These are phyloP conservation scores for Dianthus caryophyllus DNA, from an alignment of 148 eudicot species.

Conservation along the genomic window DNA sequence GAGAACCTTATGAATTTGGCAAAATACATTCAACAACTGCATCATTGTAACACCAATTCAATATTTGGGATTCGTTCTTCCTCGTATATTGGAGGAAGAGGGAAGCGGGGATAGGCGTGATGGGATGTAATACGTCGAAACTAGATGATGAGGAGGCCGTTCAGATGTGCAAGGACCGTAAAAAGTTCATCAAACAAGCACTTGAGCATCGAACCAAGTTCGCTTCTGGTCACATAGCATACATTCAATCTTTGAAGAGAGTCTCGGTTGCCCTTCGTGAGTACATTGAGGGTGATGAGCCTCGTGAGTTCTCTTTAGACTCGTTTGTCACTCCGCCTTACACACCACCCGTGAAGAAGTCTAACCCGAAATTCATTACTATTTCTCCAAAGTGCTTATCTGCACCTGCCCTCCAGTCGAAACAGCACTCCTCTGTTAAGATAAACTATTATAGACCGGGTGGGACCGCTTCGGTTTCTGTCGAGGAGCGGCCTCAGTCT, in stretches of 20 bases:
- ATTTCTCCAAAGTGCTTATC: constrained; percentile 72
- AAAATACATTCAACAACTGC: constrained; percentile 22
- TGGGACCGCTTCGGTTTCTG: constrained; percentile 65
- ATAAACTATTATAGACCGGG: constrained; percentile 64
- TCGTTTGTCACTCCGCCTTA: constrained; percentile 52
- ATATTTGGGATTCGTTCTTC: constrained; percentile 31
- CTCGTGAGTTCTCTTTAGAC: constrained; percentile 67
- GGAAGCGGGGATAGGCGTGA: constrained; percentile 28
- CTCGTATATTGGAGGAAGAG: constrained; percentile 19
- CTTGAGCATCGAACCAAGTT: constrained; percentile 70
- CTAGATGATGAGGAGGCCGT: constrained; percentile 94
- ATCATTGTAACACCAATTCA: constrained; percentile 23
- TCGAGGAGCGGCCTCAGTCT: constrained; percentile 71
- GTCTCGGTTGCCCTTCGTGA: constrained; percentile 84
- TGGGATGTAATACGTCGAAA: constrained; percentile 97
- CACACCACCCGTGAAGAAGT: constrained; percentile 54
- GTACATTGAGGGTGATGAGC: constrained; percentile 79
- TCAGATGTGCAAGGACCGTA: constrained; percentile 83
- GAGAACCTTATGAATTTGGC: constrained; percentile 57
- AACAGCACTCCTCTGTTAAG: constrained; percentile 45
- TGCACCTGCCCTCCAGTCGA: constrained; percentile 41
- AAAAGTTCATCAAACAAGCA: constrained; percentile 83
- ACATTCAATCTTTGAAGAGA: constrained; percentile 68
- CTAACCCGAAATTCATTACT: constrained; percentile 52
- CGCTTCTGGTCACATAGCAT: constrained; percentile 80